phyloP scores from a whole-genome alignment of 352 stramenopile genomes.

The Pythium sp. region DNA sequence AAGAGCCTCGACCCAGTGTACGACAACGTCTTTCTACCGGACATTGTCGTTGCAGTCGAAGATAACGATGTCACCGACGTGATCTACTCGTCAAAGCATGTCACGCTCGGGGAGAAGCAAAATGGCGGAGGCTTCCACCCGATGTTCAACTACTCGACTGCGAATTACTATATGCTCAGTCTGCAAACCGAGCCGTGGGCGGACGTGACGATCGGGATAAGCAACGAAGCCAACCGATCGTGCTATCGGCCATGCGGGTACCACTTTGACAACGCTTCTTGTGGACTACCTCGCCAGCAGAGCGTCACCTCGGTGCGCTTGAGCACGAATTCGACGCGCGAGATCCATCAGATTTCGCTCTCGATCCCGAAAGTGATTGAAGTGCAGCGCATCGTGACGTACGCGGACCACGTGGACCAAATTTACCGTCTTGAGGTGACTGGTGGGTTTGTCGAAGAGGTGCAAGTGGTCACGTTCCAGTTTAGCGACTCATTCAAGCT shows the following conservation, averaged over 20 bases:
- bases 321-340: constrained; percentile 52
- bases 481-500: constrained; percentile 55
- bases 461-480: constrained; percentile 43
- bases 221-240: constrained; percentile 53
- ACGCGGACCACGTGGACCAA: constrained; percentile 57
- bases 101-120: constrained; percentile 39
- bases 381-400: constrained; percentile 64
- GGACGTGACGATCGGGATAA: constrained; percentile 75
- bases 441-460: constrained; percentile 43
- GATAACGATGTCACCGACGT: constrained; percentile 63
- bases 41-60: constrained; percentile 64
- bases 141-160: constrained; percentile 19
- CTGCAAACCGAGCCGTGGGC: constrained; percentile 62
- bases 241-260: constrained; percentile 79
- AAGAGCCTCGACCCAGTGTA: constrained; percentile 57
- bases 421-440: constrained; percentile 36
- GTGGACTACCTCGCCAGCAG: constrained; percentile 64
- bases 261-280: constrained; percentile 43
- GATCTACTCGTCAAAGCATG: constrained; percentile 40
- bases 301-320: constrained; percentile 56
- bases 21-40: constrained; percentile 45
- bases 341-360: constrained; percentile 62
- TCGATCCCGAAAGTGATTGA: constrained; percentile 49
- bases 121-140: background rate
- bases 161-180: constrained; percentile 43